A percentile compares a stretch with the other conserved stretches of the same genome.
These are phyloP conservation scores for Fraxinus platypoda DNA, from an alignment of 305 asterid species.

Conservation along the genomic window DNA sequence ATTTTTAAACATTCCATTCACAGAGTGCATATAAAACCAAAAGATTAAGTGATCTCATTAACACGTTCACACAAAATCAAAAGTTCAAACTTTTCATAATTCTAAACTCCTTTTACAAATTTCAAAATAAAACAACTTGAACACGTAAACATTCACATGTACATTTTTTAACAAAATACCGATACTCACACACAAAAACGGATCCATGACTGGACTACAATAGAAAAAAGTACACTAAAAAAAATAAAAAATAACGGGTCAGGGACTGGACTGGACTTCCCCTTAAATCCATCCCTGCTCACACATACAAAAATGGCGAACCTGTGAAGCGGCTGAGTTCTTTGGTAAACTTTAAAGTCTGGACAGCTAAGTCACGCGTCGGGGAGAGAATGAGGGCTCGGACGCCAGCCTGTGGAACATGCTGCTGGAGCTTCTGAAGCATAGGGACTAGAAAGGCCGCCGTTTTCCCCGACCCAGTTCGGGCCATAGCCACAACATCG, in stretches of 20 bases:
- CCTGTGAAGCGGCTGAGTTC: constrained; percentile 86
- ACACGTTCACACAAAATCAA: background rate
- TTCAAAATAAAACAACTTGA: background rate
- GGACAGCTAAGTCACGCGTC: constrained; percentile 90
- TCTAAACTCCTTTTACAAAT: background rate
- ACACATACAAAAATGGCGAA: constrained; percentile 11
- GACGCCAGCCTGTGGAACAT: constrained; percentile 83
- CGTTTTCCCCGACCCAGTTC: constrained; percentile 93
- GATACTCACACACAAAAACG: background rate
- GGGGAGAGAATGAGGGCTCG: constrained; percentile 87
- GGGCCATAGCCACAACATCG: constrained; percentile 94
- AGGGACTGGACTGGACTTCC: too few species aligned
- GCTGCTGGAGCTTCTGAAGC: constrained; percentile 84
- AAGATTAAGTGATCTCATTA: background rate
- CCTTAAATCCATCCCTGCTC: background rate
- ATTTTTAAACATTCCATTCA: background rate
- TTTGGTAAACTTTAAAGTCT: constrained; percentile 77
- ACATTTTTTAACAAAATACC: background rate
- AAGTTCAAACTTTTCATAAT: background rate
- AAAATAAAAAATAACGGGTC: too few species aligned
- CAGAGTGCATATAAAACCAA: background rate
- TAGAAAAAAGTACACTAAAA: too few species aligned
- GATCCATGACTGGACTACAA: too few species aligned
- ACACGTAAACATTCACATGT: background rate
- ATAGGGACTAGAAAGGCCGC: constrained; percentile 90